Conservation (phyloP, 169 alveolate genomes). For the Plasmodium vinckei region DNA sequence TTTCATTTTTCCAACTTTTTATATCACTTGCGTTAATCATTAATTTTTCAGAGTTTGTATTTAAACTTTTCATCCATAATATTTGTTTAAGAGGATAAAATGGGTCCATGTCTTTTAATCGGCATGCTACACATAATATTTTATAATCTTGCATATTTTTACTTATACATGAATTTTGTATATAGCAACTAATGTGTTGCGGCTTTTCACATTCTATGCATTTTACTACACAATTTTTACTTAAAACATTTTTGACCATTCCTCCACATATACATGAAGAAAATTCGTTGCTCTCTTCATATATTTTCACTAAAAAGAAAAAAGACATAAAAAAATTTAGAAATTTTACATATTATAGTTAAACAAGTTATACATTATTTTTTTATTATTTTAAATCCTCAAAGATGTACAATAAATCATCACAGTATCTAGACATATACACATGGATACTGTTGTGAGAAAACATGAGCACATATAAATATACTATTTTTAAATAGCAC, state of each 20-base stretch:
- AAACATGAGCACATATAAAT: background rate
- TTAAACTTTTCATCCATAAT: conserved; percentile 81
- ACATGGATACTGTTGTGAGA: background rate
- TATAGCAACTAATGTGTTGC: conserved; percentile 68
- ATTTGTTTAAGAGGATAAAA: conserved; percentile 82
- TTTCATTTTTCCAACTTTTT: conserved; percentile 78
- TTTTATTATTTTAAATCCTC: too few species aligned
- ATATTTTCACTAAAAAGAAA: conserved; percentile 42
- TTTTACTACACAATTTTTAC: conserved; percentile 58
- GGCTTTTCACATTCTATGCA: conserved; percentile 69
- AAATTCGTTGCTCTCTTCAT: conserved; percentile 64
- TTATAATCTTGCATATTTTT: conserved; percentile 73
- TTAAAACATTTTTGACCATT: conserved; percentile 32
- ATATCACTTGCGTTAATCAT: conserved; percentile 76
- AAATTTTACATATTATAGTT: too few species aligned
- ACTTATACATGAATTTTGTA: conserved; percentile 41
- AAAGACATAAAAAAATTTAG: background rate
- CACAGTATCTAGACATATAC: background rate
- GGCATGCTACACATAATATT: conserved; percentile 83
- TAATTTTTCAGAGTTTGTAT: conserved; percentile 65
- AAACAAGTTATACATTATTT: too few species aligned
- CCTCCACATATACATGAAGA: conserved; percentile 76
- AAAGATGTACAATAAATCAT: too few species aligned
- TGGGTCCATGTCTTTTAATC: conserved; percentile 83
- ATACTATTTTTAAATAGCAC: background rate